Percentiles rank a stretch among this genome's conserved stretches.
Evolutionary conservation across 2,329 filamentous ascomycete species (phyloP).

Genomic region (Paracamarosporium sp.): DNA sequence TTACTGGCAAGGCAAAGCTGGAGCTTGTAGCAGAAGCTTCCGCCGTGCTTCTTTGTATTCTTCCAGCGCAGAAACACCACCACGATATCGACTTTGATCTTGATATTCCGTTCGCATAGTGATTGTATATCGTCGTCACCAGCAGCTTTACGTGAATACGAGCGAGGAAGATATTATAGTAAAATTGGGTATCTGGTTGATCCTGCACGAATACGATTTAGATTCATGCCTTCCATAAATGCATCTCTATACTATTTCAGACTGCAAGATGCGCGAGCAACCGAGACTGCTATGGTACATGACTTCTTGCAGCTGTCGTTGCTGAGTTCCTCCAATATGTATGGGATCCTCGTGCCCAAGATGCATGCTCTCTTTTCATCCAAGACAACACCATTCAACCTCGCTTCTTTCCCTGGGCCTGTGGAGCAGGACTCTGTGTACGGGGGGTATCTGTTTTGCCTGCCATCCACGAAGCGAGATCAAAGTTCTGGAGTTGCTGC

Average conservation of each 20-base stretch:
- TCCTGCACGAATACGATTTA: neutral
- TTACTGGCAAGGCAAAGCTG: neutral
- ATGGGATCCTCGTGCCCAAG: neutral
- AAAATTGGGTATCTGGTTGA: neutral
- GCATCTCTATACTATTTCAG: neutral
- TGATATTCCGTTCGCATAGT: too few species aligned
- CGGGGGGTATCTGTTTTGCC: conserved; percentile 52
- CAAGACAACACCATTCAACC: neutral
- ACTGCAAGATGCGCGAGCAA: neutral
- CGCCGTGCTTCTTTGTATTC: too few species aligned
- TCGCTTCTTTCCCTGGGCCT: conserved; percentile 19
- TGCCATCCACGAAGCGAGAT: conserved; percentile 73
- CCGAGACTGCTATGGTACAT: neutral
- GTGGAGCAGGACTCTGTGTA: conserved; percentile 36
- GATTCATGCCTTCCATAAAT: neutral
- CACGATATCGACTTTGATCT: too few species aligned
- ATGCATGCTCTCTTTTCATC: neutral
- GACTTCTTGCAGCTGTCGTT: neutral
- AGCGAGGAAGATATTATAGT: neutral
- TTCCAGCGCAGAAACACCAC: too few species aligned
- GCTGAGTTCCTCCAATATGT: neutral
- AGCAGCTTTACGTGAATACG: neutral
- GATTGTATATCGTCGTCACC: neutral
- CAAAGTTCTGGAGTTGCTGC: conserved; percentile 67
- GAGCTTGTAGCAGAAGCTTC: too few species aligned